These are phyloP conservation scores for Curvularia sp. DNA, from an alignment of 2,329 filamentous ascomycete species.

Conservation along the genomic window DNA sequence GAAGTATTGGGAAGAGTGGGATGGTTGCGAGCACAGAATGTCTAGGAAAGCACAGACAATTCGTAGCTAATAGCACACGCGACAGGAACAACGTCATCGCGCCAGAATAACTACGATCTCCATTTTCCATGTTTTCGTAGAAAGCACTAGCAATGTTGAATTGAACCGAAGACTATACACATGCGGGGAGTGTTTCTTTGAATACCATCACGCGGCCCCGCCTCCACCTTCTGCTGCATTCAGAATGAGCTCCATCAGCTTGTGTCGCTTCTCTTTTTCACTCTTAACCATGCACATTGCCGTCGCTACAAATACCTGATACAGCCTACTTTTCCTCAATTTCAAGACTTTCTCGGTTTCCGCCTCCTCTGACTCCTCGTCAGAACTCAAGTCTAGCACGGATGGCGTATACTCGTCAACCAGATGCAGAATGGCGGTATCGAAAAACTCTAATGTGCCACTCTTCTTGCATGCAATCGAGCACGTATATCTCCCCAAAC, in stretches of 20 bases:
- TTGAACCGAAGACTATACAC: not conserved
- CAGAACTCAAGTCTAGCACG: not conserved
- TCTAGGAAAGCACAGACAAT: constrained; percentile 14
- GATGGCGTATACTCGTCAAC: not conserved
- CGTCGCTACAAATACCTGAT: constrained; percentile 43
- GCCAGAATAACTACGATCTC: not conserved
- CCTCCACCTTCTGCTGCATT: constrained; percentile 19
- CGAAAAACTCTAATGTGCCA: constrained; percentile 39
- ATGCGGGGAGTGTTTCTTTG: too few relatives aligned
- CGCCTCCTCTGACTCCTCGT: not conserved
- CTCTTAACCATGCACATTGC: constrained; percentile 44
- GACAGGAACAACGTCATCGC: constrained; percentile 16
- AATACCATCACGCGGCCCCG: constrained; percentile 3
- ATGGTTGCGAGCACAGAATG: constrained; percentile 9
- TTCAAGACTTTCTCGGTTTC: constrained; percentile 3
- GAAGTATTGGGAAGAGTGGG: not conserved
- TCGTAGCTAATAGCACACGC: not conserved
- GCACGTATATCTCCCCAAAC: constrained; percentile 39
- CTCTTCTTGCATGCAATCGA: constrained; percentile 37
- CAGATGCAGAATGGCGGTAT: constrained; percentile 30
- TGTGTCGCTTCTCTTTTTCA: constrained; percentile 46
- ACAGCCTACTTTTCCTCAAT: constrained; percentile 34
- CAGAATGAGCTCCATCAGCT: constrained; percentile 21
- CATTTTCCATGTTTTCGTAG: not conserved
- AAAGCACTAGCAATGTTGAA: not conserved